Evolutionary conservation across 805 yeast genomes (phyloP).

Genomic region (Spencermartinsiella europaea): DNA sequence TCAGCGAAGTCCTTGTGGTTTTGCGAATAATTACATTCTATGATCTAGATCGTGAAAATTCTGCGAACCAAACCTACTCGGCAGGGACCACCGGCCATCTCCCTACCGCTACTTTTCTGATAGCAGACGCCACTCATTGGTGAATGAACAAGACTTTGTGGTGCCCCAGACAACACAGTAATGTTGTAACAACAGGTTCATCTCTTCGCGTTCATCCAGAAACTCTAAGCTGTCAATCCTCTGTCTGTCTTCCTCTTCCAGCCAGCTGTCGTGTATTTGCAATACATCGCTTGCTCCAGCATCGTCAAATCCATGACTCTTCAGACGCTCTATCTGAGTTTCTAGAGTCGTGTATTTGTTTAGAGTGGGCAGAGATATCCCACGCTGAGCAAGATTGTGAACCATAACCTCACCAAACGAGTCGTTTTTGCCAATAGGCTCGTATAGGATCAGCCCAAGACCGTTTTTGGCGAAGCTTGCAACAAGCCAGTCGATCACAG

Average conservation of each 20-base stretch:
- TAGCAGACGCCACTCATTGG: background rate
- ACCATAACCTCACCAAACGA: constrained; percentile 67
- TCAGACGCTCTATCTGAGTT: constrained; percentile 38
- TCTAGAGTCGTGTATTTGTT: constrained; percentile 45
- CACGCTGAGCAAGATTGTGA: constrained; percentile 53
- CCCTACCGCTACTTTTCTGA: too few relatives aligned
- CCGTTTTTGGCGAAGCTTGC: constrained; percentile 23
- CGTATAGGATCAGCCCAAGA: constrained; percentile 48
- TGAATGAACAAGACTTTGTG: background rate
- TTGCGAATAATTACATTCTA: background rate
- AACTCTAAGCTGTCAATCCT: constrained; percentile 54
- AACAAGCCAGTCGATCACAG: constrained; percentile 42
- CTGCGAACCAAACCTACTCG: too few relatives aligned
- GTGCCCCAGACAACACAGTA: constrained; percentile 45
- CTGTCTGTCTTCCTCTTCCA: constrained; percentile 35
- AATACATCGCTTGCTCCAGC: constrained; percentile 43
- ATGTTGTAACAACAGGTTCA: constrained; percentile 55
- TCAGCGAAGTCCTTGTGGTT: too few relatives aligned
- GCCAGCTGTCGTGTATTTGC: constrained; percentile 40
- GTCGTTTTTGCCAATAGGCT: constrained; percentile 60
- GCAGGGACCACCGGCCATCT: too few relatives aligned
- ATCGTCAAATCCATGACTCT: constrained; percentile 24
- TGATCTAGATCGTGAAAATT: too few relatives aligned
- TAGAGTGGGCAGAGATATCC: constrained; percentile 57
- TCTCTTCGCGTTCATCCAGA: constrained; percentile 72